Base-by-base conservation (phyloP, 495 filamentous ascomycete genomes). In the Neurospora sublineolata region DNA sequence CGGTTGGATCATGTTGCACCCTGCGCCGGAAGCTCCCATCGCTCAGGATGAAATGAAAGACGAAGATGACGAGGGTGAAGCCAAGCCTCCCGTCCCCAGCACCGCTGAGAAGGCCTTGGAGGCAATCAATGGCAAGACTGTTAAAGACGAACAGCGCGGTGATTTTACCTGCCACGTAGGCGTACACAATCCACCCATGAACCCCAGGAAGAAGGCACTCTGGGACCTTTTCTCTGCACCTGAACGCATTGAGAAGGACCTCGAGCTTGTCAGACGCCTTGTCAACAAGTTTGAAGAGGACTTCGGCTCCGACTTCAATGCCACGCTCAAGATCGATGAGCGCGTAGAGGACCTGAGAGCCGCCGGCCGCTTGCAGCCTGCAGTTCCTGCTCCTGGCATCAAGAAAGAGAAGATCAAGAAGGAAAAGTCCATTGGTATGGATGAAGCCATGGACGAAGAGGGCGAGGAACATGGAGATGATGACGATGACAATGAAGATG, bases 81-180 rank as follows among this genome's bases (percentile, higher is more conserved):
- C 75, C 4, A 81, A 81, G 30, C 74, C 82, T 7, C 76, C 80
- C 5, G 79, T 72, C 8, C 80, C 82, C 37, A 84, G 83, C 7
- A 89, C 90, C 16, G 93, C 93, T 3, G 90, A 94, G 52, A 94
- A 91, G 76, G 97, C 95, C 16, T 86, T 97, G 0, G 93, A 94
- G 69, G 92, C 93, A 20, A 90, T 98, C 76, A 97, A 98, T 74
- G 93, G 94, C 71, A 97, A 98, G 83, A 95, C 92, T 1, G 97
- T 99, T 72, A 91, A 97, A 76, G 95, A 97, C 75, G 89, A 95
- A 70, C 88, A 90, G 67, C 91, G 94, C 41, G 96, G 94, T 33
- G 94, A 98, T 79, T 99, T 99, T 79, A 92, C 93, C 30, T 97
- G 94, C 78, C 96, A 99, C 78, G 95, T 98, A 44, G 95, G 95